Percentiles rank a stretch among this genome's conserved stretches.
Conservation (phyloP, 2,329 filamentous ascomycete genomes). For the Mariannaea sp. region DNA sequence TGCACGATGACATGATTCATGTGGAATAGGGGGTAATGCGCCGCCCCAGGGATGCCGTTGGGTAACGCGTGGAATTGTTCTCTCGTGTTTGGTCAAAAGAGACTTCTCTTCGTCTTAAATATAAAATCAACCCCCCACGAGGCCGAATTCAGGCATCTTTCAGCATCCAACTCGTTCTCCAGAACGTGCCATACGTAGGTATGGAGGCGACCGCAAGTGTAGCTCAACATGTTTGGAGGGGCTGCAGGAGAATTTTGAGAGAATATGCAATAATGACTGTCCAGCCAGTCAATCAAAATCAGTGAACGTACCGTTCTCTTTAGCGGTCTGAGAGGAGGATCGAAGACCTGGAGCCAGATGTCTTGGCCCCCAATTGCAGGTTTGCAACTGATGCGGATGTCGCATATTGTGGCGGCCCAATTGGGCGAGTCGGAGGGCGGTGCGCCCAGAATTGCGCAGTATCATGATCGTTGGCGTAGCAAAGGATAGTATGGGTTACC, state of each 20-base stretch:
- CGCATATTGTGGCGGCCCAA: constrained; percentile 27
- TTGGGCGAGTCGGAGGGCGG: constrained; percentile 35
- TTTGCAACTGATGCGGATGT: constrained; percentile 20
- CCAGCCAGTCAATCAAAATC: background rate
- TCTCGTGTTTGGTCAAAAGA: background rate
- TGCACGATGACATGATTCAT: background rate
- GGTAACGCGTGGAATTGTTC: background rate
- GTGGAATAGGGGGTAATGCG: background rate
- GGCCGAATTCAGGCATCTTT: background rate
- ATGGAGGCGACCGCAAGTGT: background rate
- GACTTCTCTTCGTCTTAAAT: background rate
- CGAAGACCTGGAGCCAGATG: constrained; percentile 22
- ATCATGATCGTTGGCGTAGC: constrained; percentile 29
- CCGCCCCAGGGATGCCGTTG: background rate
- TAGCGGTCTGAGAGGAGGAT: constrained; percentile 39
- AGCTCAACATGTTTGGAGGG: background rate
- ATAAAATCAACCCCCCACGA: background rate
- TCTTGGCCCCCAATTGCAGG: constrained; percentile 28
- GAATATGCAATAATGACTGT: too few relatives aligned
- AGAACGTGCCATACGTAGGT: background rate
- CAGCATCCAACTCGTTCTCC: background rate
- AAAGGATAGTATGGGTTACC: constrained; percentile 8
- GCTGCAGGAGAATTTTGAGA: background rate
- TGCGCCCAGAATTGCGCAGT: constrained; percentile 34
- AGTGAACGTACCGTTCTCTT: constrained; percentile 35